Conservation (phyloP, 495 filamentous ascomycete species). For the Penicillium pancosmium region DNA sequence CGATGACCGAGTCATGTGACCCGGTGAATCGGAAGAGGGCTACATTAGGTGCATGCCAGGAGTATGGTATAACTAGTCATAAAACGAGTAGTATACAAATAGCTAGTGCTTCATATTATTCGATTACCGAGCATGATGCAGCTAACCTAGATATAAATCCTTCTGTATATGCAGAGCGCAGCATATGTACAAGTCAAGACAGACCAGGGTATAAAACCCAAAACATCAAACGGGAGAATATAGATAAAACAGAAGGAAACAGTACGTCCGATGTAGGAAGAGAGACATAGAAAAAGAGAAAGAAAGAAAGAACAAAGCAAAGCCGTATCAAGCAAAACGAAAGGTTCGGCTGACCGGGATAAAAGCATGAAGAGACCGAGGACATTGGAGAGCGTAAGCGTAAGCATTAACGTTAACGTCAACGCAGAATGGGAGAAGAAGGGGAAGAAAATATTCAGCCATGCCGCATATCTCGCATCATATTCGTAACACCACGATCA, state of each 20-base stretch:
- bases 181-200: constrained; percentile 3
- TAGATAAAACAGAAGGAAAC: background rate
- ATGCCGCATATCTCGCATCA: constrained; percentile 35
- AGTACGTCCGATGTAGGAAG: background rate
- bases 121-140: background rate
- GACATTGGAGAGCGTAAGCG: constrained; percentile 12
- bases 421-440: constrained; percentile 1
- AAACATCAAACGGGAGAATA: constrained; percentile 2
- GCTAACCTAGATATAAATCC: background rate
- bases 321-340: background rate
- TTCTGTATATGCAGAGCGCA: constrained; percentile 3
- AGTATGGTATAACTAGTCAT: background rate
- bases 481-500: constrained; percentile 31
- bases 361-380: background rate
- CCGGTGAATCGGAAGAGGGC: background rate
- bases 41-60: background rate
- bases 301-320: background rate
- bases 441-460: constrained; percentile 20
- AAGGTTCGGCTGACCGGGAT: background rate
- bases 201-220: constrained; percentile 7
- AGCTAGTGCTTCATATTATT: no score
- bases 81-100: no score
- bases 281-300: background rate
- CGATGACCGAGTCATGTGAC: constrained; percentile 36
- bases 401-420: background rate